Percentiles rank a stretch among this genome's conserved stretches.
These are phyloP conservation scores for Speleostelium caveatum DNA, from an alignment of 78 protist genomes.

Conservation along the genomic window DNA sequence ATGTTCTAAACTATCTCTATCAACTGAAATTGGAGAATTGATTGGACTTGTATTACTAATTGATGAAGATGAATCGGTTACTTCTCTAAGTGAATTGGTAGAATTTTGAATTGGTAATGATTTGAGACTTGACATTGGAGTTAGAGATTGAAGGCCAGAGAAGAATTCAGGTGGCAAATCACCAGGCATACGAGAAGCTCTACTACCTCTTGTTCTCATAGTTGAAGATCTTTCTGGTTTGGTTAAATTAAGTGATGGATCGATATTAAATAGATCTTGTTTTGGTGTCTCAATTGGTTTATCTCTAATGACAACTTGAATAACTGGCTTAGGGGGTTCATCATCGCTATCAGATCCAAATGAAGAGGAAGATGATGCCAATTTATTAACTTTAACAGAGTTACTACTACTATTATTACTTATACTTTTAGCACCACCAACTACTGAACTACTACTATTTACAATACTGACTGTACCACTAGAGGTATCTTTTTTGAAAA, in stretches of 20 bases:
- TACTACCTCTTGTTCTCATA: constrained; percentile 42
- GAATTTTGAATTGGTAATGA: too few relatives aligned
- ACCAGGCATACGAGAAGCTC: neutral
- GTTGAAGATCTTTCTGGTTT: constrained; percentile 5
- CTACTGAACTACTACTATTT: neutral
- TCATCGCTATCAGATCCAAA: constrained; percentile 9
- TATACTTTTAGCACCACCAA: neutral
- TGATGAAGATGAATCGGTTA: constrained; percentile 1
- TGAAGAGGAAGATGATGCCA: constrained; percentile 2
- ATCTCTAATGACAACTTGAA: constrained; percentile 77
- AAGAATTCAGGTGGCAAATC: constrained; percentile 21
- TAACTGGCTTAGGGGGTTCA: constrained; percentile 49
- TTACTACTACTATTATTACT: neutral
- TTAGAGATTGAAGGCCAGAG: constrained; percentile 29
- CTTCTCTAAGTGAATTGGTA: neutral
- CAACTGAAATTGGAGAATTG: neutral
- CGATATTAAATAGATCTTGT: constrained; percentile 38
- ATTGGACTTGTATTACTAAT: neutral
- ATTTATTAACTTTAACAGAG: neutral
- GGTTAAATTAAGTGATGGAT: constrained; percentile 19
- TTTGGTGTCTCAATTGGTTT: constrained; percentile 49
- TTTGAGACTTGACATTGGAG: constrained; percentile 17
- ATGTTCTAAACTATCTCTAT: constrained; percentile 11
- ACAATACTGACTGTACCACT: neutral
- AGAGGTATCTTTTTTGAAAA: neutral